Evolutionary conservation across 1,139 yeast genomes (phyloP).

Genomic region (Yamadazyma friedrichii): DNA sequence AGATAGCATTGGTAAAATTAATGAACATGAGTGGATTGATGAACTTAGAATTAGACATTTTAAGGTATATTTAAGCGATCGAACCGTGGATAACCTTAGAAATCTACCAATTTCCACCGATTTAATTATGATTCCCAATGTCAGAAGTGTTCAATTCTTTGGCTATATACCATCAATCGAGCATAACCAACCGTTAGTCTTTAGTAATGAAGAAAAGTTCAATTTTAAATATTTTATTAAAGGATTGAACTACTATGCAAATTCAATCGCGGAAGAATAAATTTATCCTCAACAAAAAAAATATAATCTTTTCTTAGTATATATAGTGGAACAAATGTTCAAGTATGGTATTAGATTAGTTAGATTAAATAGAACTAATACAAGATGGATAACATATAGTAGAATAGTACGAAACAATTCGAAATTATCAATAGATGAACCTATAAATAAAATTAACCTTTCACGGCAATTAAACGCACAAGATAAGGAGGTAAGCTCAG

Average conservation of each 20-base stretch:
- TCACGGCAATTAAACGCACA: no score
- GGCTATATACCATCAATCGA: slow-evolving; percentile 4
- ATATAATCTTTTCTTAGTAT: not conserved
- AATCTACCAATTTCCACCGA: slow-evolving; percentile 6
- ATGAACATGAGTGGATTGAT: slow-evolving; percentile 6
- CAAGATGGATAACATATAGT: slow-evolving; percentile 7
- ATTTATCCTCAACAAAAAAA: no score
- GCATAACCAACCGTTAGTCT: slow-evolving; percentile 1
- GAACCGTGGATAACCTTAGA: not conserved
- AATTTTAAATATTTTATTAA: slow-evolving; percentile 5
- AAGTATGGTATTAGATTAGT: slow-evolving; percentile 7
- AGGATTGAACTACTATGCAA: slow-evolving; percentile 4
- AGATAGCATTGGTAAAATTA: not conserved
- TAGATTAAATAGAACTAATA: slow-evolving; percentile 7
- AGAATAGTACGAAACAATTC: slow-evolving; percentile 7
- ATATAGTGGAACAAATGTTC: slow-evolving; percentile 4
- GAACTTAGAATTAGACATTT: slow-evolving; percentile 4
- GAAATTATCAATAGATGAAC: no score
- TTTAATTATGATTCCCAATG: slow-evolving; percentile 5
- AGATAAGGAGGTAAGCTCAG: no score
- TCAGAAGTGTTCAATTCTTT: not conserved
- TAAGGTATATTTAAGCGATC: slow-evolving; percentile 6
- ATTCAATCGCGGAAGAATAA: slow-evolving; percentile 3
- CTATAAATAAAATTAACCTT: no score
- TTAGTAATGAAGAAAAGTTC: not conserved